Percentiles rank a stretch among this genome's conserved stretches.
These are phyloP conservation scores for Nakaseomyces nivariensis DNA, from an alignment of 1,139 yeast genomes.

Conservation along the genomic window DNA sequence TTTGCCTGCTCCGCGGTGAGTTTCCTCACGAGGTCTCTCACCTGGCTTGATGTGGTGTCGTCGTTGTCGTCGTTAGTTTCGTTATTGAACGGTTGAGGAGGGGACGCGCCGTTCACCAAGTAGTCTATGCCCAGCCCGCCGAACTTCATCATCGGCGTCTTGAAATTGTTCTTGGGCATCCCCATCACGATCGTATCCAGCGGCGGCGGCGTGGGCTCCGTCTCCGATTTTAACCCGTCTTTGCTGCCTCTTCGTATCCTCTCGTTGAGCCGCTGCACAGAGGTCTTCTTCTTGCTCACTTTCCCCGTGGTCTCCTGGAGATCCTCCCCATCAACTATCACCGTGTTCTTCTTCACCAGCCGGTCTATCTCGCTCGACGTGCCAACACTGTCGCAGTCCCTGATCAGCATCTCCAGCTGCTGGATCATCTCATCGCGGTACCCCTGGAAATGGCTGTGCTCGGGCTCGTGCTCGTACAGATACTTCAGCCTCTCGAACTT, in stretches of 20 bases:
- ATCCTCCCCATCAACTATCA: too few species aligned
- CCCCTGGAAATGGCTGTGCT: background rate
- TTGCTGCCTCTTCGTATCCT: background rate
- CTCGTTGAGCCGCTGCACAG: background rate
- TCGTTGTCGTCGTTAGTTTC: background rate
- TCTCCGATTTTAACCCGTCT: background rate
- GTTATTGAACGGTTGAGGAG: background rate
- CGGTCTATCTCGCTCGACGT: background rate
- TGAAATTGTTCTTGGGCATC: background rate
- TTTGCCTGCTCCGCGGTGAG: background rate
- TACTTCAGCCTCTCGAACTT: slow-evolving; percentile 22
- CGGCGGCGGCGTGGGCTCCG: background rate
- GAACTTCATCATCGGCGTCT: background rate
- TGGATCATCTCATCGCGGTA: background rate
- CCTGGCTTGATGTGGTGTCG: background rate
- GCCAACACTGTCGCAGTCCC: background rate
- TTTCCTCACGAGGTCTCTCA: background rate
- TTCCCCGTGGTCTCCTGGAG: background rate
- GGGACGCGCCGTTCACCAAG: background rate
- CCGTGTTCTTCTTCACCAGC: background rate
- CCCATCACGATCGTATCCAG: slow-evolving; percentile 1
- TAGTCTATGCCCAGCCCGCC: background rate
- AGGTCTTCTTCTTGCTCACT: background rate
- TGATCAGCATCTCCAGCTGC: slow-evolving; percentile 1
- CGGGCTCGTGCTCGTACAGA: slow-evolving; percentile 9